These are phyloP conservation scores for Suillus subluteus DNA, from an alignment of 768 basidiomycete genomes.

Conservation along the genomic window DNA sequence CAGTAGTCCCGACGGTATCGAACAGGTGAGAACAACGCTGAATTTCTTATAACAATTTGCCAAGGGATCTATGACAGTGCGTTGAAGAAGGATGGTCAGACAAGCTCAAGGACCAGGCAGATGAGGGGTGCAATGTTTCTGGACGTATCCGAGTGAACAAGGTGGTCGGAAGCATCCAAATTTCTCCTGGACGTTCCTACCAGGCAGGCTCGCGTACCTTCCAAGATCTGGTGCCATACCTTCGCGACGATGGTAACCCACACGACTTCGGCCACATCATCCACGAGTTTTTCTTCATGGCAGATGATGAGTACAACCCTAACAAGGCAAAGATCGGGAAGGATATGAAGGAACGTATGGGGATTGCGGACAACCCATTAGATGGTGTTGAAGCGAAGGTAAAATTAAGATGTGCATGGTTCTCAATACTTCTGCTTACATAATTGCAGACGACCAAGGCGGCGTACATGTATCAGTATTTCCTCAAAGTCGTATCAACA, in stretches of 20 bases:
- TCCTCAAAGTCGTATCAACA: conserved; percentile 98
- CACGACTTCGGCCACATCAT: conserved; percentile 95
- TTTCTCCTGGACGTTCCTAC: conserved; percentile 96
- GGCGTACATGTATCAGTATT: conserved; percentile 98
- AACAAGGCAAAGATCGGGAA: conserved; percentile 63
- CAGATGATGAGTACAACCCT: conserved; percentile 80
- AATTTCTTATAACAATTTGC: background rate
- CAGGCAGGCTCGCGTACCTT: conserved; percentile 79
- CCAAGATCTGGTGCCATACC: conserved; percentile 92
- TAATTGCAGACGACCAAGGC: conserved; percentile 64
- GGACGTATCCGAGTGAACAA: conserved; percentile 96
- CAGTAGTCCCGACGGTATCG: conserved; percentile 84
- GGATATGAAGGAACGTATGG: conserved; percentile 71
- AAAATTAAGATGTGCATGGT: conserved; percentile 24
- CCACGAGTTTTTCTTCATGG: conserved; percentile 76
- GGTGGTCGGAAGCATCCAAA: conserved; percentile 93
- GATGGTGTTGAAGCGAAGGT: conserved; percentile 66
- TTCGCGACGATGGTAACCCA: conserved; percentile 82
- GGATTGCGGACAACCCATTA: conserved; percentile 76
- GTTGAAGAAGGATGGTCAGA: conserved; percentile 94
- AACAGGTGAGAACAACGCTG: conserved; percentile 67
- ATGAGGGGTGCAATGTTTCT: conserved; percentile 92
- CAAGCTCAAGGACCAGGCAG: conserved; percentile 87
- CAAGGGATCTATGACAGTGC: conserved; percentile 58
- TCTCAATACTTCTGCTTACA: conserved; percentile 13